Percentiles rank a stretch among this genome's conserved stretches.
phyloP scores from a whole-genome alignment of 176 grass and related monocot species.

The Triticum urartu region DNA sequence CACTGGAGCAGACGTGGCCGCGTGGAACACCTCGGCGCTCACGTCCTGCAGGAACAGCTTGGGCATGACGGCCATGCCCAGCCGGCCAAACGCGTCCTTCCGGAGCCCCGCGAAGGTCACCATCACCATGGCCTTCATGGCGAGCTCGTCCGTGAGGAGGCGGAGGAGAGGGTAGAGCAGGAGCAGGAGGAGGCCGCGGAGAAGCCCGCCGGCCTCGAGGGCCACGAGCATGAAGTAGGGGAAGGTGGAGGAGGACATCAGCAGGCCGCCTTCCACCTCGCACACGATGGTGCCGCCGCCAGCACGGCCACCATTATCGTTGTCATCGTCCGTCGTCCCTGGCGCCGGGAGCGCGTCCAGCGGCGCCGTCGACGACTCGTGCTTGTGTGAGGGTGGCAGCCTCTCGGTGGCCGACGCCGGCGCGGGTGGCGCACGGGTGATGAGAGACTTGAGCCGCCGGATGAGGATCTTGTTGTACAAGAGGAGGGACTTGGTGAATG shows the following conservation, averaged over 20 bases:
- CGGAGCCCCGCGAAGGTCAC: conserved; percentile 59
- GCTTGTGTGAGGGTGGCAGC: background rate
- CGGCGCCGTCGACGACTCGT: background rate
- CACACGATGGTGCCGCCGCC: conserved; percentile 24
- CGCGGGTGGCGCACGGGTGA: conserved; percentile 12
- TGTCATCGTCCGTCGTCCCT: background rate
- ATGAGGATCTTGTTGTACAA: conserved; percentile 39
- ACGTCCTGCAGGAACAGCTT: conserved; percentile 65
- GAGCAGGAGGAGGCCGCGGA: conserved; percentile 57
- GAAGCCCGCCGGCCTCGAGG: conserved; percentile 61
- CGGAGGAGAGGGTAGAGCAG: conserved; percentile 57
- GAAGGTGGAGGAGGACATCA: conserved; percentile 53
- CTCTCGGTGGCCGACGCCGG: background rate
- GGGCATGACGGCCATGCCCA: conserved; percentile 55
- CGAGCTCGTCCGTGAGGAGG: conserved; percentile 19
- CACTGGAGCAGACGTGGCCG: background rate
- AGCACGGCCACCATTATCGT: background rate
- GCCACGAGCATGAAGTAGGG: conserved; percentile 96
- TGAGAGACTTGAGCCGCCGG: conserved; percentile 43
- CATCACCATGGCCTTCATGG: conserved; percentile 49
- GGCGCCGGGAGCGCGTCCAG: conserved; percentile 21
- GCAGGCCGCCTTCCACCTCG: conserved; percentile 58
- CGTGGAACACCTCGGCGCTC: conserved; percentile 58
- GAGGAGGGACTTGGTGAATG: conserved; percentile 44
- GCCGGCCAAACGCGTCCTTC: conserved; percentile 44